Evolutionary conservation across 106 monocot species (phyloP).

Genomic region (Platanthera zijinensis): DNA sequence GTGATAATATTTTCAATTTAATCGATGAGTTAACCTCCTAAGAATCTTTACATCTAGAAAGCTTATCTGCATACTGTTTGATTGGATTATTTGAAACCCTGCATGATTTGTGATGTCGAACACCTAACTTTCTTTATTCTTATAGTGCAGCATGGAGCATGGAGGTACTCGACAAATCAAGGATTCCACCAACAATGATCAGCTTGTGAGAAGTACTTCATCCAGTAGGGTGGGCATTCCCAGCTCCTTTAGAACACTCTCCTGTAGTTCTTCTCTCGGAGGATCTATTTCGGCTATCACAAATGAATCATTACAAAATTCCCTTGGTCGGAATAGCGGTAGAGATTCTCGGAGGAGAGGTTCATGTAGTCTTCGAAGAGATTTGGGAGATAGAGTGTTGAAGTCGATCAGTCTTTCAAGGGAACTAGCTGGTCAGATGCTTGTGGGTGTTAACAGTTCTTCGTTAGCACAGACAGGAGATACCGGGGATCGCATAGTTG

Average conservation of each 20-base stretch:
- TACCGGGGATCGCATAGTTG: conserved; percentile 35
- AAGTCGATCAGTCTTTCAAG: conserved; percentile 37
- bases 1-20: background rate
- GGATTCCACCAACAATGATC: background rate
- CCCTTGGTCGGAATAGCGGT: conserved; percentile 19
- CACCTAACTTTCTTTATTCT: background rate
- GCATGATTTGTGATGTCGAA: too few species aligned
- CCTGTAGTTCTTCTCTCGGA: conserved; percentile 9
- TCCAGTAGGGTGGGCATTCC: background rate
- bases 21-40: background rate
- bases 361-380: conserved; percentile 30
- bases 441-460: conserved; percentile 39
- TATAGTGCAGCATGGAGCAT: background rate
- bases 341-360: conserved; percentile 17
- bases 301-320: conserved; percentile 12
- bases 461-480: conserved; percentile 45
- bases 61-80: background rate
- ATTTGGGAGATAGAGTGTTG: conserved; percentile 31
- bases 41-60: background rate
- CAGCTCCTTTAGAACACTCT: conserved; percentile 13
- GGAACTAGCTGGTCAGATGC: conserved; percentile 29
- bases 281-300: conserved; percentile 2
- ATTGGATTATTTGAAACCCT: conserved; percentile 1
- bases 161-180: background rate
- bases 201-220: conserved; percentile 10